Evolutionary conservation across 768 basidiomycete species (phyloP).

Genomic region (Omphalotus guepiniiformis): DNA sequence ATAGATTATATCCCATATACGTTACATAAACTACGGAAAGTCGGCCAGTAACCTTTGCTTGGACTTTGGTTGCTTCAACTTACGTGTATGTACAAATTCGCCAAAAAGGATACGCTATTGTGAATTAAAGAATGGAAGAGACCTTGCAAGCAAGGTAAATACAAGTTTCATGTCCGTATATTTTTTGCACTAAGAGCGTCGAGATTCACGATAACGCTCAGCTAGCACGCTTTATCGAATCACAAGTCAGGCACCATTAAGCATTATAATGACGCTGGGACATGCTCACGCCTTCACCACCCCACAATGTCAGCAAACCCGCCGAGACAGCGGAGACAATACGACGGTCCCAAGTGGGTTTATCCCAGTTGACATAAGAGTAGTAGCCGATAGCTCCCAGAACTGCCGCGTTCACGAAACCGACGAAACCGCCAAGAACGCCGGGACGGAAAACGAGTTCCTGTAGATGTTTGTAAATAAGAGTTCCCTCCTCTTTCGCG

Average conservation of each 20-base stretch:
- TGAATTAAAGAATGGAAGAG: background rate
- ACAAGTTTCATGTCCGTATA: background rate
- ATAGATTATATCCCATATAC: no score
- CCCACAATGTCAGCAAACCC: conserved; percentile 57
- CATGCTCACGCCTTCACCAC: conserved; percentile 49
- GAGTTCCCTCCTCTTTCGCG: conserved; percentile 54
- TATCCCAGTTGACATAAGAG: conserved; percentile 63
- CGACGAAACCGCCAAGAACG: conserved; percentile 61
- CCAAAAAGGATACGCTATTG: background rate
- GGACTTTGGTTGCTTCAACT: background rate
- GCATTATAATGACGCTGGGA: background rate
- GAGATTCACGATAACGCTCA: conserved; percentile 15
- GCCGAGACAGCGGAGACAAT: conserved; percentile 52
- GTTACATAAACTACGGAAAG: no score
- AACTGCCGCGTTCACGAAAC: conserved; percentile 61
- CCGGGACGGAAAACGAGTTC: conserved; percentile 61
- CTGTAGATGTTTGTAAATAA: conserved; percentile 48
- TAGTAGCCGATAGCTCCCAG: conserved; percentile 61
- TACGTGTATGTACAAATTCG: background rate
- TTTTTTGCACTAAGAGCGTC: background rate
- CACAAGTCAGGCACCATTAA: no score
- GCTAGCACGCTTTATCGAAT: conserved; percentile 12
- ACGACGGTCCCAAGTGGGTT: conserved; percentile 59
- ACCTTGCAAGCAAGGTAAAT: background rate
- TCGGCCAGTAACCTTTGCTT: background rate